A percentile compares a stretch with the other conserved stretches of the same genome.
These are phyloP conservation scores for Ottelia alismoides DNA, from an alignment of 106 monocot genomes.

Conservation along the genomic window DNA sequence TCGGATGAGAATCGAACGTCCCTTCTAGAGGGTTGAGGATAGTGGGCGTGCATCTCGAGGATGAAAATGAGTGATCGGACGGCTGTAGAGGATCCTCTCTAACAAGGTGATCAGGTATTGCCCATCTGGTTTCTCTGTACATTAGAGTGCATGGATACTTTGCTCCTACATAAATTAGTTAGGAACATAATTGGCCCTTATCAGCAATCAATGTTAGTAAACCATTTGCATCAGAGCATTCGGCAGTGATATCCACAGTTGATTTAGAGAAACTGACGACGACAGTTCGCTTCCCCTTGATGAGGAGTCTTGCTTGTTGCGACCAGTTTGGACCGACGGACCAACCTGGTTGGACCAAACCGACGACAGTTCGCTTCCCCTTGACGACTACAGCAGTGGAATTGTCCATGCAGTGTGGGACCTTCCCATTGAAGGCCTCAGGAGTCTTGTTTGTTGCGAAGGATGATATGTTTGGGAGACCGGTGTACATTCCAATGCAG, in stretches of 20 bases:
- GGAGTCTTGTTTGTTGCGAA: constrained; percentile 1
- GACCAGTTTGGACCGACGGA: too few species aligned
- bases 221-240: constrained; percentile 11
- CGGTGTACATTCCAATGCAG: constrained; percentile 4
- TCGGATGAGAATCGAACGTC: too few species aligned
- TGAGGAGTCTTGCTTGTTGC: too few species aligned
- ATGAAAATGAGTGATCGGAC: too few species aligned
- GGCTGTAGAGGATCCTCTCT: too few species aligned
- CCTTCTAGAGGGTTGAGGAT: too few species aligned
- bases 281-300: not conserved
- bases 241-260: constrained; percentile 7
- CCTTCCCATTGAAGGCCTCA: constrained; percentile 7
- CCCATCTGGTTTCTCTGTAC: constrained; percentile 2
- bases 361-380: too few species aligned
- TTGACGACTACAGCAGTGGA: not conserved
- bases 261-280: constrained; percentile 7
- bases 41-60: too few species aligned
- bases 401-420: constrained; percentile 8
- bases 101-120: too few species aligned
- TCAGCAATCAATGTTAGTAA: not conserved
- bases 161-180: not conserved
- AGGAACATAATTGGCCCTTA: too few species aligned
- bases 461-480: constrained; percentile 3
- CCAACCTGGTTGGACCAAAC: too few species aligned
- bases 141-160: constrained; percentile 9